Conservation (phyloP, 805 yeast genomes). For the Hanseniaspora singularis region DNA sequence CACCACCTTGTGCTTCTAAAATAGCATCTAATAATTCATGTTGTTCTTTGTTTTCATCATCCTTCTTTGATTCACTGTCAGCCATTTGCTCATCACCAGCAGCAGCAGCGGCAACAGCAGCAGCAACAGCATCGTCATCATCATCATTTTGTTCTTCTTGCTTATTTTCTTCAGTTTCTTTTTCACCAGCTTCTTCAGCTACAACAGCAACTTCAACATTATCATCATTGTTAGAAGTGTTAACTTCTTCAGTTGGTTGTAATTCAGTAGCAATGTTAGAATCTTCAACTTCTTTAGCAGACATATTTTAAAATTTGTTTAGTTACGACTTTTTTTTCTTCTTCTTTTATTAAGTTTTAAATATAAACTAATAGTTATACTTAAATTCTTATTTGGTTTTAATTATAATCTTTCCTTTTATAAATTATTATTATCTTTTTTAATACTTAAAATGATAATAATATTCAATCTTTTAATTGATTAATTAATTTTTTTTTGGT, state of each 20-base stretch:
- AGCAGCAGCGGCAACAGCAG: slow-evolving; percentile 18
- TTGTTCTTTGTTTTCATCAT: slow-evolving; percentile 4
- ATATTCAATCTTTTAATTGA: no score
- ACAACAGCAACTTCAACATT: slow-evolving; percentile 9
- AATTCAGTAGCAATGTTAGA: slow-evolving; percentile 20
- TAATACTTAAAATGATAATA: no score
- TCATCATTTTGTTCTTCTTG: background rate
- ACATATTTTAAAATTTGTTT: background rate
- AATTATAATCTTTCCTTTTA: no score
- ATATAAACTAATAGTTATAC: background rate
- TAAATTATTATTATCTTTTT: no score
- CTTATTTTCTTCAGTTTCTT: slow-evolving; percentile 7
- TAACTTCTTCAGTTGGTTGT: slow-evolving; percentile 16
- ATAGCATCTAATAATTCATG: slow-evolving; percentile 5
- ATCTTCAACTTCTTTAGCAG: slow-evolving; percentile 18
- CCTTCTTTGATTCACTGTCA: slow-evolving; percentile 1
- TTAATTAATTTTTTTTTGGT: no score
- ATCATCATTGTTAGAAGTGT: slow-evolving; percentile 15
- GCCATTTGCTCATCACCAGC: slow-evolving; percentile 2
- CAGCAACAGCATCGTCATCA: slow-evolving; percentile 22
- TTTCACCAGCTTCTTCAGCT: slow-evolving; percentile 4
- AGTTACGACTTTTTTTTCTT: background rate
- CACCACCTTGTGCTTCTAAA: slow-evolving; percentile 1
- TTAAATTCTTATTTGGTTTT: background rate
- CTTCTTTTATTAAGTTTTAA: background rate